These are phyloP conservation scores for Cerrena zonata DNA, from an alignment of 1,284 basidiomycete genomes.

Conservation along the genomic window DNA sequence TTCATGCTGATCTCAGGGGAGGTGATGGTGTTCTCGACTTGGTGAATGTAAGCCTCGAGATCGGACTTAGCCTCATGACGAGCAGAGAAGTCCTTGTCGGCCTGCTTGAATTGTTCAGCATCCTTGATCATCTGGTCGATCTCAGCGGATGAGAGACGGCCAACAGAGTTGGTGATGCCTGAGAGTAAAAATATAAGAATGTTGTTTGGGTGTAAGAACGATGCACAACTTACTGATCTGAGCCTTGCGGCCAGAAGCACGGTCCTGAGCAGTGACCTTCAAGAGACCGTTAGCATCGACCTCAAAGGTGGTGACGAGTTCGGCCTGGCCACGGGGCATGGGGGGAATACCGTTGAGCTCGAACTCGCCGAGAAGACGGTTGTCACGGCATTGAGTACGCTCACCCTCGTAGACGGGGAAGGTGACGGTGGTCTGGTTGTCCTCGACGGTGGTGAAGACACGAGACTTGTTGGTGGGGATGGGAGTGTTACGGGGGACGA, in stretches of 20 bases:
- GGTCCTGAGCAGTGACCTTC: conserved; percentile 92
- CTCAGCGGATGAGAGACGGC: conserved; percentile 88
- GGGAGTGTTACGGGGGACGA: conserved; percentile 94
- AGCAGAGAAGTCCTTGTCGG: conserved; percentile 94
- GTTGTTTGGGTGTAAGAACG: conserved; percentile 1
- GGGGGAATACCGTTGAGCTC: conserved; percentile 95
- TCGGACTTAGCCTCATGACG: conserved; percentile 95
- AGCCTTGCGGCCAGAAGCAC: conserved; percentile 92
- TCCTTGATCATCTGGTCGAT: conserved; percentile 99
- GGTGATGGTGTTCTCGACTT: conserved; percentile 88
- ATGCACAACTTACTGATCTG: conserved; percentile 71
- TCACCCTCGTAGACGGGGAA: conserved; percentile 99
- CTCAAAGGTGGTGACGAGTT: conserved; percentile 94
- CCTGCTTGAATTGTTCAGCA: conserved; percentile 91
- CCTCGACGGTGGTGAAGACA: conserved; percentile 95
- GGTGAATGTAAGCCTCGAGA: conserved; percentile 91
- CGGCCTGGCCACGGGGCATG: conserved; percentile 93
- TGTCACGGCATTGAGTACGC: conserved; percentile 94
- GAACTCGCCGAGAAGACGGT: conserved; percentile 94
- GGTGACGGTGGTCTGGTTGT: conserved; percentile 96
- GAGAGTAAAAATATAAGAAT: conserved; percentile 11
- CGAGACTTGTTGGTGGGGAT: conserved; percentile 96
- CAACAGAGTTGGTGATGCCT: conserved; percentile 93
- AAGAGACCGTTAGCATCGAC: conserved; percentile 95
- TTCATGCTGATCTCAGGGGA: conserved; percentile 94